Evolutionary conservation across 1,284 basidiomycete genomes (phyloP).

Genomic region (Paramarasmius palmivorus): DNA sequence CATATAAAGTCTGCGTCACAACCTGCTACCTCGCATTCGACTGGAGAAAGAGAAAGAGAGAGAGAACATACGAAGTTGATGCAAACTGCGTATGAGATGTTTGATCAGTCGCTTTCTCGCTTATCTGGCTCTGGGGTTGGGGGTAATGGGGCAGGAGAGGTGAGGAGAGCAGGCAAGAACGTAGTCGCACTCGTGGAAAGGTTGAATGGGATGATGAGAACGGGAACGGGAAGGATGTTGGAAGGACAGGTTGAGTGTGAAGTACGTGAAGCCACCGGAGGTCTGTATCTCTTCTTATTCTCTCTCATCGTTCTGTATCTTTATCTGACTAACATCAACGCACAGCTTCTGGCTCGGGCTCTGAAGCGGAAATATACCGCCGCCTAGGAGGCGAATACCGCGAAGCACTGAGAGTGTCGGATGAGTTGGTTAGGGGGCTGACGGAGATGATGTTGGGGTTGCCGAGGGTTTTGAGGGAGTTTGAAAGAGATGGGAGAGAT

Average conservation of each 20-base stretch:
- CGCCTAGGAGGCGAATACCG: slow-evolving; percentile 68
- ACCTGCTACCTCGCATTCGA: too few species aligned
- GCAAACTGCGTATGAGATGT: slow-evolving; percentile 66
- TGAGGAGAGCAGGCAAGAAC: too few species aligned
- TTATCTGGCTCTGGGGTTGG: slow-evolving; percentile 44
- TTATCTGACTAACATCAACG: too few species aligned
- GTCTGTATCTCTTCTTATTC: too few species aligned
- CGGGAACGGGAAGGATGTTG: slow-evolving; percentile 55
- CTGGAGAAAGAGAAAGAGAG: background rate
- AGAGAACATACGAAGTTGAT: slow-evolving; percentile 66
- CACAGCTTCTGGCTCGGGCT: too few species aligned
- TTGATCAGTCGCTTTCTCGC: slow-evolving; percentile 63
- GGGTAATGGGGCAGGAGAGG: slow-evolving; percentile 58
- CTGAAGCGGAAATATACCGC: slow-evolving; percentile 62
- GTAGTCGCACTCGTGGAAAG: slow-evolving; percentile 64
- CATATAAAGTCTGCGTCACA: too few species aligned
- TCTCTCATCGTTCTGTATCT: too few species aligned
- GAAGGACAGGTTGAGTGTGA: slow-evolving; percentile 75
- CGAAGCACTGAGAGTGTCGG: slow-evolving; percentile 68
- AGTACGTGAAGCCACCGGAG: slow-evolving; percentile 46
- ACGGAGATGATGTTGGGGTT: slow-evolving; percentile 61
- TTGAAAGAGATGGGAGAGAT: background rate
- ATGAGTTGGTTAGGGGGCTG: slow-evolving; percentile 73
- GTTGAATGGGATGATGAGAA: slow-evolving; percentile 60
- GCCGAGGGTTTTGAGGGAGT: slow-evolving; percentile 20